Percentiles rank a stretch among this genome's conserved stretches.
Conservation (phyloP, 2,329 filamentous ascomycete species). For the Penicillium sp. region DNA sequence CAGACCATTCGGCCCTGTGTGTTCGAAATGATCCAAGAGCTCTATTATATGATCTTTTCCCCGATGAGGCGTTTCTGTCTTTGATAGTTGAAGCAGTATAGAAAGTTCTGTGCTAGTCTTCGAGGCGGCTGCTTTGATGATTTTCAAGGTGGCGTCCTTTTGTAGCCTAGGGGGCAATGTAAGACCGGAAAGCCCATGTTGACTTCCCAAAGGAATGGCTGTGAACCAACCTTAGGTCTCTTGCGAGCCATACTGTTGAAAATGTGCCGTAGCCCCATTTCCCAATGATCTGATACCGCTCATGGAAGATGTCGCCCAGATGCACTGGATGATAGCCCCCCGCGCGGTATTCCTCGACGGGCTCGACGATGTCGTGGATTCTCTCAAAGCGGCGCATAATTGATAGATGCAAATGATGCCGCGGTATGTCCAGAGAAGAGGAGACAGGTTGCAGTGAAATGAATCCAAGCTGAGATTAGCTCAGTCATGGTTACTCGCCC, state of each 20-base stretch:
- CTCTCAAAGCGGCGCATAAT: not conserved
- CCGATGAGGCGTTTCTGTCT: slow-evolving; percentile 16
- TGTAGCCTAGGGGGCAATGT: slow-evolving; percentile 9
- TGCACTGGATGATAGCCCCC: not conserved
- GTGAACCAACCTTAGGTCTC: not conserved
- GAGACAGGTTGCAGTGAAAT: not conserved
- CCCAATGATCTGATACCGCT: not conserved
- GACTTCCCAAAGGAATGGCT: not conserved
- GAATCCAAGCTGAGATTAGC: not conserved
- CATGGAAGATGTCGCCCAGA: not conserved
- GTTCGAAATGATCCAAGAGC: too few relatives aligned
- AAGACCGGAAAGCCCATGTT: slow-evolving; percentile 10
- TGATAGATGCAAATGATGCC: not conserved
- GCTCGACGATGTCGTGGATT: not conserved
- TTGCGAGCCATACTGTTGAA: slow-evolving; percentile 8
- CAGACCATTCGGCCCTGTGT: too few relatives aligned
- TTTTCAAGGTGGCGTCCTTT: slow-evolving; percentile 23
- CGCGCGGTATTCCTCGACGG: not conserved
- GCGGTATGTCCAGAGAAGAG: not conserved
- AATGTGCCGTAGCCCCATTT: slow-evolving; percentile 9
- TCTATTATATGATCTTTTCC: not conserved
- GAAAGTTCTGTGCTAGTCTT: slow-evolving; percentile 19
- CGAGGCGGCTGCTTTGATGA: slow-evolving; percentile 24
- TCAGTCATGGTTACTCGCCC: not conserved
- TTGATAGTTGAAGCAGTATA: slow-evolving; percentile 13